A percentile compares a stretch with the other conserved stretches of the same genome.
Conservation (phyloP, 148 eudicot species). For the Linanthus parryae region DNA sequence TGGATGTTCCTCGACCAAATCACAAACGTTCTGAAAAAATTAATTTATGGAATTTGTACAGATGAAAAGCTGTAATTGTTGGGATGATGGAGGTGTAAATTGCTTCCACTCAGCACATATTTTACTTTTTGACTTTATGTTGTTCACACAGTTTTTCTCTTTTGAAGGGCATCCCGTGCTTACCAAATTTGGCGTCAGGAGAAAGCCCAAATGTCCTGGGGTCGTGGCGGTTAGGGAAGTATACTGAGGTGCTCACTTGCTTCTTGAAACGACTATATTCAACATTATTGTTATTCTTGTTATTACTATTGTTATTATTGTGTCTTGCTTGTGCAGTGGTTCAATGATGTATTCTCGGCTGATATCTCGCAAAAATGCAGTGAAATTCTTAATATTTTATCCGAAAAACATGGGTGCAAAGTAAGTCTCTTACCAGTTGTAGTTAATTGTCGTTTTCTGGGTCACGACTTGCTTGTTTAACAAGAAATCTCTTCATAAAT, state of each 20-base stretch:
- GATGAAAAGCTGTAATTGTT: not conserved
- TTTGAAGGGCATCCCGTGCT: constrained; percentile 36
- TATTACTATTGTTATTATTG: not conserved
- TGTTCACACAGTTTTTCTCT: not conserved
- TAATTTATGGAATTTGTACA: too few species aligned
- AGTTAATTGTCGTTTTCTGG: not conserved
- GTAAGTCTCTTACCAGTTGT: constrained; percentile 25
- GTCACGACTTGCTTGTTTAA: not conserved
- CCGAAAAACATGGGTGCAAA: constrained; percentile 63
- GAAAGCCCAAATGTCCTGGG: constrained; percentile 36
- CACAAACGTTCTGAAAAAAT: not conserved
- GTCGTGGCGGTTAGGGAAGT: constrained; percentile 73
- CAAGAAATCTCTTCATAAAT: too few species aligned
- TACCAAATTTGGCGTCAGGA: constrained; percentile 59
- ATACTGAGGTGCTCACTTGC: constrained; percentile 58
- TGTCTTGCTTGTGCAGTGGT: constrained; percentile 80
- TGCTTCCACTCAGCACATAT: too few species aligned
- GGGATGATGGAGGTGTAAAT: not conserved
- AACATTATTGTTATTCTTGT: not conserved
- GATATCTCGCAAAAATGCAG: constrained; percentile 83
- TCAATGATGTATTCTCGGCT: constrained; percentile 84
- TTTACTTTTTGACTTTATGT: too few species aligned
- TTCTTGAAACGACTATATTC: too few species aligned
- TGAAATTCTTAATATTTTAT: constrained; percentile 57
- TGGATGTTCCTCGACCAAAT: not conserved